Evolutionary conservation across 2,329 filamentous ascomycete genomes (phyloP).

Genomic region (Fusarium liriodendri): DNA sequence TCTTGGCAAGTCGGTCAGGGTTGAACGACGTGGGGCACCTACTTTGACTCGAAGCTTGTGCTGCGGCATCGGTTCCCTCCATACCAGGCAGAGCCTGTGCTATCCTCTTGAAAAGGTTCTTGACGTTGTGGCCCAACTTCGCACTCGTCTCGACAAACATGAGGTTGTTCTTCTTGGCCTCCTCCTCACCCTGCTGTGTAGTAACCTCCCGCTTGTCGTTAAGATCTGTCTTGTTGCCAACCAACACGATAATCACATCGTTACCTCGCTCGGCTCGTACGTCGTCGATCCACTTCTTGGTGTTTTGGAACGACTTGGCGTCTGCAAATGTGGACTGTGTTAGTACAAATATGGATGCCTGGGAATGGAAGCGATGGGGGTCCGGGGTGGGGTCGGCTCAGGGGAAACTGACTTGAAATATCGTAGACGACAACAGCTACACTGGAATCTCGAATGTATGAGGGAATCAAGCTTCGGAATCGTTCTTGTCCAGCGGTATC

Average conservation of each 20-base stretch:
- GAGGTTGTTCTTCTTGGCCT: slow-evolving; percentile 96
- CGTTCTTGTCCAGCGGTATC: slow-evolving; percentile 98
- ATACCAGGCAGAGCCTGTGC: slow-evolving; percentile 97
- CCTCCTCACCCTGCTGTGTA: slow-evolving; percentile 94
- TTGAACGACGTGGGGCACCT: slow-evolving; percentile 52
- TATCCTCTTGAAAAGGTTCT: slow-evolving; percentile 97
- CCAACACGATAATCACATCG: slow-evolving; percentile 98
- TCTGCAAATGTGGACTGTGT: slow-evolving; percentile 59
- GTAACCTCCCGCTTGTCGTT: slow-evolving; percentile 99
- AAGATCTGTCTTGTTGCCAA: slow-evolving; percentile 99
- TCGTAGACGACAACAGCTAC: slow-evolving; percentile 99
- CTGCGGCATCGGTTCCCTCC: slow-evolving; percentile 88
- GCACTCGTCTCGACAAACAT: slow-evolving; percentile 99
- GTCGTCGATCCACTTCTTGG: slow-evolving; percentile 99
- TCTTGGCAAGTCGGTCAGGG: neutral
- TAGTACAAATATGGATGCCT: slow-evolving; percentile 32
- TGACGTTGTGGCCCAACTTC: slow-evolving; percentile 98
- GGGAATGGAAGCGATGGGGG: slow-evolving; percentile 14
- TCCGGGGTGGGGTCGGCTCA: slow-evolving; percentile 35
- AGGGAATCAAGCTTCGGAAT: slow-evolving; percentile 96
- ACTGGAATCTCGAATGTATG: slow-evolving; percentile 97
- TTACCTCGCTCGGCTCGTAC: slow-evolving; percentile 96
- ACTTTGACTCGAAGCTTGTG: slow-evolving; percentile 82
- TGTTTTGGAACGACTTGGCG: slow-evolving; percentile 97
- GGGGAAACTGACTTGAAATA: slow-evolving; percentile 77